Evolutionary conservation across 2,329 filamentous ascomycete genomes (phyloP).

Genomic region (Clonostachys sp.): DNA sequence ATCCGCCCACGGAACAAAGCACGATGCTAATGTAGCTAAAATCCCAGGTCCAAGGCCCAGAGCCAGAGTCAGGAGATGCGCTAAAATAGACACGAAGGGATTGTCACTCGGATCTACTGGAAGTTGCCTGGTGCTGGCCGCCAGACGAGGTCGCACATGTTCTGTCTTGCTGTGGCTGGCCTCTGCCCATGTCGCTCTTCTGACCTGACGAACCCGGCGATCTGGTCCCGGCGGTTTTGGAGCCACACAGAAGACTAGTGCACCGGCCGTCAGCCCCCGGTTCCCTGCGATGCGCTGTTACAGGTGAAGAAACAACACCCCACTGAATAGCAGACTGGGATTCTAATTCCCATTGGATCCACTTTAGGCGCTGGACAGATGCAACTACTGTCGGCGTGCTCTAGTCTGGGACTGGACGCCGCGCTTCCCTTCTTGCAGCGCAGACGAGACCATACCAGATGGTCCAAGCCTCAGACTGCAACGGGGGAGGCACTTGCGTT

Average conservation of each 20-base stretch:
- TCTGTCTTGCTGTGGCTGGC: no score
- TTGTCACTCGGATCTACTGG: no score
- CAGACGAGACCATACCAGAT: background rate
- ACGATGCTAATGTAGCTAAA: no score
- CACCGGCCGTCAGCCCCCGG: background rate
- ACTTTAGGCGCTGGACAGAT: background rate
- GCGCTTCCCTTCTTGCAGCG: background rate
- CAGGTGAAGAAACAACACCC: background rate
- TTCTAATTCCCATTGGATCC: background rate
- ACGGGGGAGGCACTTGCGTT: no score
- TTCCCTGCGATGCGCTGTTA: background rate
- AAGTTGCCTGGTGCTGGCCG: no score
- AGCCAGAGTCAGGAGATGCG: no score
- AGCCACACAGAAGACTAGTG: background rate
- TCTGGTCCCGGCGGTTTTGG: slow-evolving; percentile 4
- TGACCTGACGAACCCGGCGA: background rate
- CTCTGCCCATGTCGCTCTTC: no score
- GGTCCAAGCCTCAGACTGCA: no score
- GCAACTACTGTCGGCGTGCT: background rate
- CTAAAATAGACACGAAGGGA: no score
- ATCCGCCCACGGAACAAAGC: no score
- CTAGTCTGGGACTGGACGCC: background rate
- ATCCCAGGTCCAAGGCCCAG: no score
- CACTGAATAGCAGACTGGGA: background rate
- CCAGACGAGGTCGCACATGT: no score